phyloP scores from a whole-genome alignment of 2,329 filamentous ascomycete species.

The Colletotrichum shisoi region DNA sequence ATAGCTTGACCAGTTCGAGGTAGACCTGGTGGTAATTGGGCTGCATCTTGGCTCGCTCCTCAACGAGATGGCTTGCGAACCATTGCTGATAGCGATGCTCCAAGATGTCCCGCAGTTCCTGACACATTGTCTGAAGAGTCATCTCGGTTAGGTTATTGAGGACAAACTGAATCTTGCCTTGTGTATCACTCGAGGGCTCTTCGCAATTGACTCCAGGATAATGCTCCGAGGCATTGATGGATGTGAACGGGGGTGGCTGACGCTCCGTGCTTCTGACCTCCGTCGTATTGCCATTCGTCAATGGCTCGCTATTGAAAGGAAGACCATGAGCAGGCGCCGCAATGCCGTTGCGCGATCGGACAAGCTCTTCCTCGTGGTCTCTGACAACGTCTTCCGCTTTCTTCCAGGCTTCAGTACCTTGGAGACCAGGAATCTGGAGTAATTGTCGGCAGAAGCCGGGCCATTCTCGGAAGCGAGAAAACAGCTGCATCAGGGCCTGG shows the following conservation, averaged over 20 bases:
- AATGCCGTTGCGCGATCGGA: slow-evolving; percentile 63
- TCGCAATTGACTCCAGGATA: slow-evolving; percentile 72
- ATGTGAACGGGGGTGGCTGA: slow-evolving; percentile 74
- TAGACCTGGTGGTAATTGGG: slow-evolving; percentile 96
- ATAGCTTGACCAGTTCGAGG: slow-evolving; percentile 83
- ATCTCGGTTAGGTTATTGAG: slow-evolving; percentile 95
- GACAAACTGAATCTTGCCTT: slow-evolving; percentile 94
- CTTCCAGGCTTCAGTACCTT: slow-evolving; percentile 82
- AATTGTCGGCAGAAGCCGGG: slow-evolving; percentile 91
- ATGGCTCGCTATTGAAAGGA: slow-evolving; percentile 55
- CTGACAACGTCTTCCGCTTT: slow-evolving; percentile 83
- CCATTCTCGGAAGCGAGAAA: slow-evolving; percentile 86
- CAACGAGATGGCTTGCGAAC: slow-evolving; percentile 95
- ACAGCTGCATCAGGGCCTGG: slow-evolving; percentile 90
- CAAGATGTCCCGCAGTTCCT: slow-evolving; percentile 79
- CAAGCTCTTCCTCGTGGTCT: slow-evolving; percentile 68
- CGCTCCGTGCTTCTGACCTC: slow-evolving; percentile 67
- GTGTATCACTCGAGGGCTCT: slow-evolving; percentile 82
- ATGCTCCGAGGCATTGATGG: slow-evolving; percentile 78
- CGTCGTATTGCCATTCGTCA: slow-evolving; percentile 76
- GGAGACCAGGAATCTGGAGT: slow-evolving; percentile 80
- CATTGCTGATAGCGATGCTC: slow-evolving; percentile 87
- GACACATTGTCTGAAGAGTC: slow-evolving; percentile 84
- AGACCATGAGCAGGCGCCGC: slow-evolving; percentile 49
- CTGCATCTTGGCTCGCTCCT: slow-evolving; percentile 95